Evolutionary conservation across 768 basidiomycete genomes (phyloP).

Genomic region (Paxillus ammoniavirescens): DNA sequence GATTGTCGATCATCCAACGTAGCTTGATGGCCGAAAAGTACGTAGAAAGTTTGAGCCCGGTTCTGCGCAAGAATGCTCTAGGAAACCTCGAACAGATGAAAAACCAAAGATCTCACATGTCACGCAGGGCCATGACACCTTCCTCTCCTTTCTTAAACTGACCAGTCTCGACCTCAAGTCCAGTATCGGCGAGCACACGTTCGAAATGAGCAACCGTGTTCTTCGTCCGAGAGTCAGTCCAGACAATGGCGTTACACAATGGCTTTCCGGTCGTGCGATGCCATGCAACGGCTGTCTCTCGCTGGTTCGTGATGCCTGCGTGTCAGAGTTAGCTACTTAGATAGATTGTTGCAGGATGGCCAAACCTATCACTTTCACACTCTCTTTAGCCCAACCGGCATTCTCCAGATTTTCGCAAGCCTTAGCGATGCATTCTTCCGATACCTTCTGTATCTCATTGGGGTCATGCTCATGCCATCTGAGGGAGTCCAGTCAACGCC

Average conservation of each 20-base stretch:
- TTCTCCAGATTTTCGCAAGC: conserved; percentile 70
- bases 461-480: conserved; percentile 98
- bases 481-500: neutral
- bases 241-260: conserved; percentile 87
- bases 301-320: conserved; percentile 92
- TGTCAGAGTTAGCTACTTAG: conserved; percentile 6
- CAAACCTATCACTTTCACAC: conserved; percentile 90
- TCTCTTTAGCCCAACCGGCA: conserved; percentile 73
- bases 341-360: neutral
- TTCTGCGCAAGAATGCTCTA: conserved; percentile 43
- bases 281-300: conserved; percentile 96
- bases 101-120: conserved; percentile 51
- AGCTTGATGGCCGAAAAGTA: conserved; percentile 98
- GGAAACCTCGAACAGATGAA: neutral
- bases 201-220: conserved; percentile 80
- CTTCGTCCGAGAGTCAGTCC: conserved; percentile 94
- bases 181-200: conserved; percentile 64
- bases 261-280: conserved; percentile 87
- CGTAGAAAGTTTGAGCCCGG: conserved; percentile 92
- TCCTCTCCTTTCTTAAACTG: conserved; percentile 70
- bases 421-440: conserved; percentile 71
- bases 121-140: conserved; percentile 59
- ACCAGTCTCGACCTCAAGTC: conserved; percentile 69
- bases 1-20: conserved; percentile 94
- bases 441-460: conserved; percentile 72